A percentile compares a stretch with the other conserved stretches of the same genome.
These are phyloP conservation scores for Neoscytalidium dimidiatum DNA, from an alignment of 2,329 filamentous ascomycete species.

Conservation along the genomic window DNA sequence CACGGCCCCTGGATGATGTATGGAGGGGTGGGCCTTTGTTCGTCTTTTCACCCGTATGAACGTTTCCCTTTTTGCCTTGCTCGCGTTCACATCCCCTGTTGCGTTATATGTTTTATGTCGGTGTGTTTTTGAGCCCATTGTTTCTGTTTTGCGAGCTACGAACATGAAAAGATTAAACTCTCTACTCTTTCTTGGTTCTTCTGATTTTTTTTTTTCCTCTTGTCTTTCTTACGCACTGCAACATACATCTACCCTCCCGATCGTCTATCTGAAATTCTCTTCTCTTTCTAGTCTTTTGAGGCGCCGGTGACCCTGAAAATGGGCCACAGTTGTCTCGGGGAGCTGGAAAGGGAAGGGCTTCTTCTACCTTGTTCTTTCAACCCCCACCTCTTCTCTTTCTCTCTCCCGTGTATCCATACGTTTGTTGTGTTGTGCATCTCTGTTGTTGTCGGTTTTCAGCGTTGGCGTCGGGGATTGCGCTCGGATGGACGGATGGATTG, in stretches of 20 bases:
- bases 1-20: not conserved
- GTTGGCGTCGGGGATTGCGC: slow-evolving; percentile 1
- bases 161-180: slow-evolving; percentile 12
- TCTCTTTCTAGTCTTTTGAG: not conserved
- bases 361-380: not conserved
- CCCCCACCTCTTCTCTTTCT: not conserved
- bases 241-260: not conserved
- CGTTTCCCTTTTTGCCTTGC: not conserved
- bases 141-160: not conserved
- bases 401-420: slow-evolving; percentile 10
- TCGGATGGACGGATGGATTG: not conserved
- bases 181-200: not conserved
- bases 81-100: slow-evolving; percentile 2
- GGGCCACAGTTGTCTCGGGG: not conserved
- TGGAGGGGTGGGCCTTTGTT: not conserved
- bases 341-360: not conserved
- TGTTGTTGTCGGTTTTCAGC: not conserved
- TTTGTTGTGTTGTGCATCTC: not conserved
- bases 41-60: not conserved
- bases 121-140: not conserved
- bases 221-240: not conserved
- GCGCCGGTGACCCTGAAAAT: not conserved
- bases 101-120: not conserved
- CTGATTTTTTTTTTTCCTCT: not conserved
- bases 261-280: not conserved